These are phyloP conservation scores for Fusarium circinatum DNA, from an alignment of 2,329 filamentous ascomycete species.

Conservation along the genomic window DNA sequence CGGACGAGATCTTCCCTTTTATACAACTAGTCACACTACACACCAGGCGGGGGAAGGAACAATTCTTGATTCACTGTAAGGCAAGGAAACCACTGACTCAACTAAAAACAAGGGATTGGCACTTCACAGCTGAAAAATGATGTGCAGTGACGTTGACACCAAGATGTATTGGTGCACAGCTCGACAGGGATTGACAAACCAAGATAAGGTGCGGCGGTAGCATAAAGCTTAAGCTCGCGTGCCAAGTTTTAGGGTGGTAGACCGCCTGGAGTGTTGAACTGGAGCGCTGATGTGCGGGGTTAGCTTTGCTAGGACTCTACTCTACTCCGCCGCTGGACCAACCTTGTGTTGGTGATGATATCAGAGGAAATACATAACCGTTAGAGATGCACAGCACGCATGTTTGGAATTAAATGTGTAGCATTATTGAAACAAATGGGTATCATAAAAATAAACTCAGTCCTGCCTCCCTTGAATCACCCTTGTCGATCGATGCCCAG, in stretches of 20 bases:
- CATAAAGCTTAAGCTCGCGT: constrained; percentile 9
- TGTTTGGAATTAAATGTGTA: too few species aligned
- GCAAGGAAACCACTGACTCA: constrained; percentile 34
- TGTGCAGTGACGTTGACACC: constrained; percentile 35
- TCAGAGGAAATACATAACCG: not conserved
- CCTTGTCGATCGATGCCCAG: not conserved
- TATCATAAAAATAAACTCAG: not conserved
- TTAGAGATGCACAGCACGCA: not conserved
- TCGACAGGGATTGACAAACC: not conserved
- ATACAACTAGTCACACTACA: not conserved
- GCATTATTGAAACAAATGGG: constrained; percentile 8
- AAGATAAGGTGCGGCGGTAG: constrained; percentile 31
- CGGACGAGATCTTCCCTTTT: constrained; percentile 10
- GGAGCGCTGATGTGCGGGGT: not conserved
- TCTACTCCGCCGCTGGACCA: not conserved
- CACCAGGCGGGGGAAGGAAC: not conserved
- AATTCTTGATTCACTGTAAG: constrained; percentile 21
- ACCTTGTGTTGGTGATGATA: not conserved
- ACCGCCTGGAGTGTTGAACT: not conserved
- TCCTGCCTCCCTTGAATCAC: not conserved
- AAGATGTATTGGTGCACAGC: constrained; percentile 12
- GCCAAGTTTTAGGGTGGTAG: constrained; percentile 16
- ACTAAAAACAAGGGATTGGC: not conserved
- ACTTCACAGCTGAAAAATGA: constrained; percentile 29
- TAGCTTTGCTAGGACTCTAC: not conserved